Conservation (phyloP, 495 filamentous ascomycete species). For the Xylaria cubensis region DNA sequence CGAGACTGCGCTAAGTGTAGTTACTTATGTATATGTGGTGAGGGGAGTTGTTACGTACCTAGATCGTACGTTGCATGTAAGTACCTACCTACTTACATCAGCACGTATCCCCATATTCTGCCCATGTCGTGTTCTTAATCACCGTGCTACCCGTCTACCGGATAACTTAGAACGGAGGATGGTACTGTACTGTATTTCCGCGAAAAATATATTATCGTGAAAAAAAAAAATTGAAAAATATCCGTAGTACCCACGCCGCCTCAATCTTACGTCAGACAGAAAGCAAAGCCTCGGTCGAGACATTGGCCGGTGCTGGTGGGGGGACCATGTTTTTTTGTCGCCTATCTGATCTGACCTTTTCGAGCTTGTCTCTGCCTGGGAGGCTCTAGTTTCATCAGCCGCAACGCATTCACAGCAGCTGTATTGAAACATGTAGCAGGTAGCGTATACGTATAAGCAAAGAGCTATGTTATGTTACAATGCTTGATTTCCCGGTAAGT, state of each 20-base stretch:
- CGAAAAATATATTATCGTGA: no score
- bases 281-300: neutral
- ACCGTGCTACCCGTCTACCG: neutral
- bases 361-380: neutral
- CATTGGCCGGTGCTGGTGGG: neutral
- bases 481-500: neutral
- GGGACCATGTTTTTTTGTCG: neutral
- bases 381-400: conserved; percentile 11
- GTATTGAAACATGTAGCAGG: no score
- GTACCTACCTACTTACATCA: neutral
- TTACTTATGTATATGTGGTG: neutral
- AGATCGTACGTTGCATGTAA: neutral
- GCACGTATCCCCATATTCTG: neutral
- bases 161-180: neutral
- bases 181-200: neutral
- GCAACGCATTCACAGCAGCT: neutral
- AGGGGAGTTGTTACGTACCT: neutral
- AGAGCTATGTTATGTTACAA: neutral
- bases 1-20: neutral
- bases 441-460: no score
- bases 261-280: conserved; percentile 9
- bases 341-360: neutral
- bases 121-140: neutral
- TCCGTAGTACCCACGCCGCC: neutral
- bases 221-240: no score